These are phyloP conservation scores for Leccinum cinnamomeum DNA, from an alignment of 1,284 basidiomycete species.

Conservation along the genomic window DNA sequence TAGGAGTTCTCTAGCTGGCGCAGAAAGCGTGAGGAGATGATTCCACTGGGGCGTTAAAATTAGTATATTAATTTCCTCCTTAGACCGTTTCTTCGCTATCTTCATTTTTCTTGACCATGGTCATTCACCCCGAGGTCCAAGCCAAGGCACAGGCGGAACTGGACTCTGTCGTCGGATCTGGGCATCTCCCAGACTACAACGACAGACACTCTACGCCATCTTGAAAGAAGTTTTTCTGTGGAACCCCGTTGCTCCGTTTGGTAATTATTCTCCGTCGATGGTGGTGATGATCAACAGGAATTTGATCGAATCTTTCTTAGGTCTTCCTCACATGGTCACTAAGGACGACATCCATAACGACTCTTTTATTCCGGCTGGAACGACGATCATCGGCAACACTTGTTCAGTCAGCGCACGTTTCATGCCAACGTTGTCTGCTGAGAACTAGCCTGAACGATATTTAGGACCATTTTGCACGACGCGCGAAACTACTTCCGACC, in stretches of 20 bases:
- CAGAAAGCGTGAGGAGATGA: constrained; percentile 27
- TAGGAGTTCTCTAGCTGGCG: constrained; percentile 23
- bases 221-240: constrained; percentile 53
- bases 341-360: constrained; percentile 40
- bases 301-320: constrained; percentile 26
- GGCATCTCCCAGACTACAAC: constrained; percentile 46
- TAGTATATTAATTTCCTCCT: constrained; percentile 14
- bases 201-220: constrained; percentile 44
- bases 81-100: constrained; percentile 47
- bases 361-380: constrained; percentile 44
- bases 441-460: neutral
- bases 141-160: constrained; percentile 47
- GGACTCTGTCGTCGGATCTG: constrained; percentile 42
- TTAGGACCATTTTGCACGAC: constrained; percentile 52
- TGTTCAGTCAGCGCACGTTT: constrained; percentile 35
- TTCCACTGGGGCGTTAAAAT: neutral
- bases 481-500: constrained; percentile 42
- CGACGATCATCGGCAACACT: constrained; percentile 38
- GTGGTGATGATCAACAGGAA: constrained; percentile 10
- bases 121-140: constrained; percentile 48
- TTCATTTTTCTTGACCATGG: constrained; percentile 50
- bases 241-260: constrained; percentile 51
- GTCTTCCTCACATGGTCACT: constrained; percentile 46
- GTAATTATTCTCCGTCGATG: constrained; percentile 30
- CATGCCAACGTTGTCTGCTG: neutral